Evolutionary conservation across 805 yeast genomes (phyloP), one percentile per base, ranked within the genome.

Genomic region (Pichia manshurica): DNA sequence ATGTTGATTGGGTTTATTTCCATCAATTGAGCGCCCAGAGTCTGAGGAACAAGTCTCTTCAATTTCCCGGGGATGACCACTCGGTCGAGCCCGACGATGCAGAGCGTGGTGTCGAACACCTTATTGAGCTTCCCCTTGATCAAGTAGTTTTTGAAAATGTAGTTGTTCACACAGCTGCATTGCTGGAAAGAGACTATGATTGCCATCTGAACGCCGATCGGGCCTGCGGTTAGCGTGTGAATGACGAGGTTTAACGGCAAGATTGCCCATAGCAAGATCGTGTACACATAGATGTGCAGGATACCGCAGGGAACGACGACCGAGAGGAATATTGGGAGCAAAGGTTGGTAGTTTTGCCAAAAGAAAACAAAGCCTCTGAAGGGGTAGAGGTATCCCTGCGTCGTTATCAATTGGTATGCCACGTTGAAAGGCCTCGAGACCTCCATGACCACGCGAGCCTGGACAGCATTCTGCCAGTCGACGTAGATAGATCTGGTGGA

Each of bases 41-140:
- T 44, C 16, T 59, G 56, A 2, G 54, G 55, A 13, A 64, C 66
- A 9, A 61, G 53, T 40, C 69, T 54, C 47, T 58, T 59, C 41
- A 65, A 45, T 46, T 60, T 65, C 5, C 68, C 69, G 0, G 67
- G 65, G n/a, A 59, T 51, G n/a, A 64, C 68, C 4, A 62, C 50
- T 2, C 43, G 36, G 38, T 61, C 61, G 34, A 61, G 50, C 0
- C 64, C 65, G 29, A 56, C 54, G 9, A 53, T 42, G 43, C 66
- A 63, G 36, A 65, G 44, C 10, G 64, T 56, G 4, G 48, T 47
- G 44, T 63, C 65, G 47, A 63, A 63, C 6, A 60, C 32, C 12
- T 45, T 50, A 34, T 55, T 56, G 53, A 61, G 48, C 39, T 62
- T 62, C 13, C 54, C 48, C 1, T 58, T 59, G 32, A 60, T 54